These are phyloP conservation scores for Solanum bulbocastanum DNA, from an alignment of 257 asterid species.

Conservation along the genomic window DNA sequence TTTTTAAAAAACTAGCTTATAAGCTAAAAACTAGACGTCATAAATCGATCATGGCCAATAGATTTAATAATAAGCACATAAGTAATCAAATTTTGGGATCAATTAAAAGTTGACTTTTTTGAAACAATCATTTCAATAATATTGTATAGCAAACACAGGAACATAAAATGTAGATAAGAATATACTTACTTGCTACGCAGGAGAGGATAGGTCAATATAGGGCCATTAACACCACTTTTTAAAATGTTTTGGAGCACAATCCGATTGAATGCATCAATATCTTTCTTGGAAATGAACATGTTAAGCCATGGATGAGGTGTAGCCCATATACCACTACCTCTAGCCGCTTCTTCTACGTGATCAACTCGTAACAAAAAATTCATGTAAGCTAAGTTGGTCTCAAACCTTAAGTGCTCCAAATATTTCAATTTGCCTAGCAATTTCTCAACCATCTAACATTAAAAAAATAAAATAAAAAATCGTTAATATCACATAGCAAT, in stretches of 20 bases:
- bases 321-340: constrained; percentile 72
- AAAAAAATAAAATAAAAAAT: not conserved
- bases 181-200: constrained; percentile 65
- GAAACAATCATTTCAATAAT: not conserved
- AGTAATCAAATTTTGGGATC: not conserved
- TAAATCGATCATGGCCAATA: not conserved
- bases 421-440: constrained; percentile 28
- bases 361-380: constrained; percentile 73
- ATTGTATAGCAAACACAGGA: not conserved
- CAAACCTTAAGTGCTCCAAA: constrained; percentile 25
- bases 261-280: constrained; percentile 55
- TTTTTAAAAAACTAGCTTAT: too few relatives aligned
- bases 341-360: constrained; percentile 58
- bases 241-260: constrained; percentile 56
- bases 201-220: constrained; percentile 75
- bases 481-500: not conserved
- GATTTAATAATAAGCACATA: not conserved
- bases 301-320: constrained; percentile 99
- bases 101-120: not conserved
- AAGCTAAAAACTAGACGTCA: too few relatives aligned
- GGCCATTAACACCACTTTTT: constrained; percentile 83
- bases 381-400: constrained; percentile 42
- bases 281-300: constrained; percentile 53
- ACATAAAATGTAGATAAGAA: not conserved
- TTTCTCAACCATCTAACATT: constrained; percentile 44